Conservation (phyloP, 306 rosid genomes). For the Myrica gale region DNA sequence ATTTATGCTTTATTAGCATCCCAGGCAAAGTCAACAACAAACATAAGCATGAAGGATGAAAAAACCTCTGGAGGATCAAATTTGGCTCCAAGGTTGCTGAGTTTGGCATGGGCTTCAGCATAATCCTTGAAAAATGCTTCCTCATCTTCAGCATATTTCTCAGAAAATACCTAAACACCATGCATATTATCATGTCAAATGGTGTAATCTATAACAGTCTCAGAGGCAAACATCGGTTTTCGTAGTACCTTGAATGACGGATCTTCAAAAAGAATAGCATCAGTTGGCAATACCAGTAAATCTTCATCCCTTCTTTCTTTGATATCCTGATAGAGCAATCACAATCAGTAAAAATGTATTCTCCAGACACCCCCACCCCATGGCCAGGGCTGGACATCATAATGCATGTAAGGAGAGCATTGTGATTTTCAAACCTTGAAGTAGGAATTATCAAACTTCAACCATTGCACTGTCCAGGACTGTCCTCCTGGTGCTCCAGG, state of each 20-base stretch:
- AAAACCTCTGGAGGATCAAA: slow-evolving; percentile 96
- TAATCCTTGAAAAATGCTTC: slow-evolving; percentile 91
- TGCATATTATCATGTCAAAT: slow-evolving; percentile 1
- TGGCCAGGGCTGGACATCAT: slow-evolving; percentile 9
- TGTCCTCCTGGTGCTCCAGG: slow-evolving; percentile 99
- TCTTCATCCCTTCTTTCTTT: slow-evolving; percentile 86
- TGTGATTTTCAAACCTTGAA: slow-evolving; percentile 61
- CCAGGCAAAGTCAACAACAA: slow-evolving; percentile 7
- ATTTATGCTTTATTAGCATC: neutral
- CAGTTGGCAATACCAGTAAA: slow-evolving; percentile 89
- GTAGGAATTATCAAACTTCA: slow-evolving; percentile 94
- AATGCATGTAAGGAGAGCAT: slow-evolving; percentile 7
- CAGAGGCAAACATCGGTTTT: slow-evolving; percentile 10
- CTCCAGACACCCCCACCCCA: neutral
- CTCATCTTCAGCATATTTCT: slow-evolving; percentile 85
- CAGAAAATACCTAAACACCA: slow-evolving; percentile 70
- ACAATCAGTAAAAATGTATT: slow-evolving; percentile 31
- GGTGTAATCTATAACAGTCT: slow-evolving; percentile 11
- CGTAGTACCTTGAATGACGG: slow-evolving; percentile 78
- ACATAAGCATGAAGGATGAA: slow-evolving; percentile 1
- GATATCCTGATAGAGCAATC: slow-evolving; percentile 66
- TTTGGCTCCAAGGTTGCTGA: slow-evolving; percentile 90
- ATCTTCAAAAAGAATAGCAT: slow-evolving; percentile 89
- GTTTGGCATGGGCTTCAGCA: slow-evolving; percentile 99
- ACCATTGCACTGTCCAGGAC: slow-evolving; percentile 93